Conservation (phyloP, 2,329 filamentous ascomycete genomes). For the Aphanocladium album region DNA sequence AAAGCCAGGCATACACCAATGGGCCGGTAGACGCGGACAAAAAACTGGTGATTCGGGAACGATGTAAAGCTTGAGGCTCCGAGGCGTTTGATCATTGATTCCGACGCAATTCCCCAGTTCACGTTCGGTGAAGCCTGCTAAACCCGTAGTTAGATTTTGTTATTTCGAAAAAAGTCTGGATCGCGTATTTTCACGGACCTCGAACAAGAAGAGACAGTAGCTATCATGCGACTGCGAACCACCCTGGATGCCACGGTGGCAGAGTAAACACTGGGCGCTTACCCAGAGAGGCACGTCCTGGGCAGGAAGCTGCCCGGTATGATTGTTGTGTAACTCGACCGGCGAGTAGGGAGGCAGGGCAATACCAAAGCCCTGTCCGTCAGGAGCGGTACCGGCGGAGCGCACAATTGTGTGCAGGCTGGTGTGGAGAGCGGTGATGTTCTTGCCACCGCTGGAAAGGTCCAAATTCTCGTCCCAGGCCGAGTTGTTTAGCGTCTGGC, state of each 20-base stretch:
- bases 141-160: constrained; percentile 4
- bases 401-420: constrained; percentile 32
- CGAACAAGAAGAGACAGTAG: constrained; percentile 48
- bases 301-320: constrained; percentile 24
- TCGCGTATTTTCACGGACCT: constrained; percentile 34
- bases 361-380: constrained; percentile 28
- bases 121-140: constrained; percentile 42
- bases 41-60: constrained; percentile 55
- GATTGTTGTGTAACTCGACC: constrained; percentile 28
- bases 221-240: constrained; percentile 30
- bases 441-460: constrained; percentile 33
- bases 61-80: constrained; percentile 43
- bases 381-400: constrained; percentile 18
- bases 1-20: constrained; percentile 47
- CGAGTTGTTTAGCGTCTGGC: constrained; percentile 38
- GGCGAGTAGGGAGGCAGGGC: constrained; percentile 36
- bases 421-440: constrained; percentile 42
- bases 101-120: constrained; percentile 33
- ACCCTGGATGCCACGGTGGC: constrained; percentile 30
- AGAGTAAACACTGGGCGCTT: constrained; percentile 40
- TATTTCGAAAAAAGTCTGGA: background rate
- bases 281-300: constrained; percentile 34
- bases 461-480: constrained; percentile 46
- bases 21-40: constrained; percentile 49
- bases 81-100: constrained; percentile 33